Evolutionary conservation across 2,329 filamentous ascomycete genomes (phyloP).

Genomic region (Aspergillus costaricaensis): DNA sequence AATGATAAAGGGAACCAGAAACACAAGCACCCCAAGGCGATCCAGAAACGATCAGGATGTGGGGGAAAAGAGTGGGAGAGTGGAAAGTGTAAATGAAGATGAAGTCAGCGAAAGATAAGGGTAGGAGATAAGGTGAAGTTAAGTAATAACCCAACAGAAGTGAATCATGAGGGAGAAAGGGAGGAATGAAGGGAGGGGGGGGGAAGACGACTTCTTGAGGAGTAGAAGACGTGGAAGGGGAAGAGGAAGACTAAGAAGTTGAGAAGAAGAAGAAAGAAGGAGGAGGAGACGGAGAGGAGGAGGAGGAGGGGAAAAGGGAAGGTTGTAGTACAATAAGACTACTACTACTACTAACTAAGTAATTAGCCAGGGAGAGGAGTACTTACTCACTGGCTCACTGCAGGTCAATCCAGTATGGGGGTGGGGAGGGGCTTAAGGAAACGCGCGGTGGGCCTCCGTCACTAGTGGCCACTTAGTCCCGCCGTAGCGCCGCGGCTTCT

Average conservation of each 20-base stretch:
- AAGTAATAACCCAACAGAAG: conserved; percentile 5
- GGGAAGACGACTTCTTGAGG: too few relatives aligned
- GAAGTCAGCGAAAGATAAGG: conserved; percentile 3
- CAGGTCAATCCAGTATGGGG: conserved; percentile 12
- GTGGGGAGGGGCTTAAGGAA: conserved; percentile 25
- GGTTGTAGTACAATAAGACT: conserved; percentile 8
- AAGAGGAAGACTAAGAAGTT: conserved; percentile 7
- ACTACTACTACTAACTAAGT: too few relatives aligned
- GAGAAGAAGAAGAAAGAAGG: conserved; percentile 8
- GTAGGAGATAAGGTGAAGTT: neutral
- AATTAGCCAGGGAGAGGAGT: too few relatives aligned
- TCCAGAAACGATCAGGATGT: conserved; percentile 4
- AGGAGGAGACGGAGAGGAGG: neutral
- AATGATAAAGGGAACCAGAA: conserved; percentile 4
- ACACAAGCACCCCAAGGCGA: conserved; percentile 3
- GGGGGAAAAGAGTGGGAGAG: neutral
- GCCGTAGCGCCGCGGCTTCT: neutral
- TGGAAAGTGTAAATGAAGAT: neutral
- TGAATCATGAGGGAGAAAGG: neutral
- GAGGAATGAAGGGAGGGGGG: neutral
- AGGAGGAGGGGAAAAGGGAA: conserved; percentile 5
- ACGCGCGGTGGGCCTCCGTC: conserved; percentile 17
- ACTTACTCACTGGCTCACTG: too few relatives aligned
- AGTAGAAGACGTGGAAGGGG: neutral
- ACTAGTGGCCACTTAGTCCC: conserved; percentile 7